Base-by-base conservation (phyloP, 805 yeast species). In the Wickerhamiella spandovensis region DNA sequence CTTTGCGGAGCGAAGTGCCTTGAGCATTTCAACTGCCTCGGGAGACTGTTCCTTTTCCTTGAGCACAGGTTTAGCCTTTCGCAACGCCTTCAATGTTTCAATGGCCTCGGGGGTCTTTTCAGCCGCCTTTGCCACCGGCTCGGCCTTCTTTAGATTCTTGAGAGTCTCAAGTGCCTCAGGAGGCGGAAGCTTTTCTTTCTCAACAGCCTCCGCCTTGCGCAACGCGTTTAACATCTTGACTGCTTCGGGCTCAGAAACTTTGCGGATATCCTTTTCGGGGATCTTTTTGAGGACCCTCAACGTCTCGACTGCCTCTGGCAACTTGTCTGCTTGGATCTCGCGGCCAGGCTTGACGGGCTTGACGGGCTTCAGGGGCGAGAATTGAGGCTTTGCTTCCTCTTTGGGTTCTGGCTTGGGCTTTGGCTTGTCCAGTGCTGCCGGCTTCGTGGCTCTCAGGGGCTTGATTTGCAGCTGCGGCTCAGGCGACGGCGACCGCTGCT, bases 221-320 rank as follows among this genome's bases (percentile, higher is more conserved):
- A 44, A n/a, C 9, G 38, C n/a, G 5, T 44, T 25, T 17, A 25
- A 15, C 46, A 23, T 30, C n/a, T 44, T 44, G 24, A 28, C 5
- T 2, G 46, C 46, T 24, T 44, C 46, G 13, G 38, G 37, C 22
- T 23, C 38, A 7, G 46, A 30, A 4, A 21, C 50, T 41, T 50
- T 43, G 2, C 45, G 45, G 12, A 24, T 15, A 12, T 22, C 28
- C 35, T 35, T 35, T 35, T 35, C 39, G 5, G 39, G 39, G 20
- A 35, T 35, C 39, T 35, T 35, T 20, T 35, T 35, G 6, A 35
- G 20, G 2, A 20, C 43, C 43, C 24, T 18, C 43, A 39, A 39
- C 2, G 43, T 20, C 43, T 39, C 24, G 4, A 39, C n/a, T 7
- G 43, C 43, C 13, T 39, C 24, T 23, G 39, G 39, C 17, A 35